These are phyloP conservation scores for Cyberlindnera veronae DNA, from an alignment of 805 yeast genomes.

Conservation along the genomic window DNA sequence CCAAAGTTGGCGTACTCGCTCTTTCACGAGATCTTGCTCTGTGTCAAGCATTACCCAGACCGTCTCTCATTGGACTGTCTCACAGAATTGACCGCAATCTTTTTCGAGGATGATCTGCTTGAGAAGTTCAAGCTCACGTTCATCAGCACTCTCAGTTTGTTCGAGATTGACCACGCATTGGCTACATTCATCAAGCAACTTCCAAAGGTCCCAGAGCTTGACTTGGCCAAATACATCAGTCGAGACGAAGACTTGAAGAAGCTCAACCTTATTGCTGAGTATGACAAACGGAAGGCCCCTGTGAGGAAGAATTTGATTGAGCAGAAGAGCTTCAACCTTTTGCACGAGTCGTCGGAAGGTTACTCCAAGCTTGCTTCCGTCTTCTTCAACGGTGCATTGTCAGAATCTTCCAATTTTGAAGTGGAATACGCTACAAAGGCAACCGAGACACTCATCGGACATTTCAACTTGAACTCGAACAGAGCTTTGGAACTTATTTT, in stretches of 20 bases:
- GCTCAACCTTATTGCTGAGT: conserved; percentile 11
- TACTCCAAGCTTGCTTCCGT: conserved; percentile 60
- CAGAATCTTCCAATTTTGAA: conserved; percentile 39
- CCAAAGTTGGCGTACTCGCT: conserved; percentile 9
- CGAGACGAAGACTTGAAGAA: conserved; percentile 39
- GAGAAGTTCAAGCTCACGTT: conserved; percentile 25
- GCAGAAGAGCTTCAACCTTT: conserved; percentile 57
- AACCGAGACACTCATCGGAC: conserved; percentile 62
- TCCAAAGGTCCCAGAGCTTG: conserved; percentile 22
- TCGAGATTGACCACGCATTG: conserved; percentile 25
- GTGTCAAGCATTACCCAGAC: conserved; percentile 18
- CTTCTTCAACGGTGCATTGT: conserved; percentile 39
- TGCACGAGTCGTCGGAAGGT: conserved; percentile 78
- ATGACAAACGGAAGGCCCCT: not conserved
- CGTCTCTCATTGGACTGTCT: conserved; percentile 11
- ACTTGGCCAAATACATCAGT: conserved; percentile 15
- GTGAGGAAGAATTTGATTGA: conserved; percentile 10
- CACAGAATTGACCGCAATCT: conserved; percentile 19
- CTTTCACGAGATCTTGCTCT: conserved; percentile 23
- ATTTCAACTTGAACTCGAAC: conserved; percentile 69
- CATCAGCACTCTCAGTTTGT: conserved; percentile 30
- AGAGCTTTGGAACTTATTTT: conserved; percentile 63
- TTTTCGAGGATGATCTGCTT: conserved; percentile 7
- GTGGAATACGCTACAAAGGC: conserved; percentile 43
- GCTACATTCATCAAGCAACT: conserved; percentile 25